Conservation (phyloP, 108 stramenopile genomes). For the Stephanodiscus triporus region DNA sequence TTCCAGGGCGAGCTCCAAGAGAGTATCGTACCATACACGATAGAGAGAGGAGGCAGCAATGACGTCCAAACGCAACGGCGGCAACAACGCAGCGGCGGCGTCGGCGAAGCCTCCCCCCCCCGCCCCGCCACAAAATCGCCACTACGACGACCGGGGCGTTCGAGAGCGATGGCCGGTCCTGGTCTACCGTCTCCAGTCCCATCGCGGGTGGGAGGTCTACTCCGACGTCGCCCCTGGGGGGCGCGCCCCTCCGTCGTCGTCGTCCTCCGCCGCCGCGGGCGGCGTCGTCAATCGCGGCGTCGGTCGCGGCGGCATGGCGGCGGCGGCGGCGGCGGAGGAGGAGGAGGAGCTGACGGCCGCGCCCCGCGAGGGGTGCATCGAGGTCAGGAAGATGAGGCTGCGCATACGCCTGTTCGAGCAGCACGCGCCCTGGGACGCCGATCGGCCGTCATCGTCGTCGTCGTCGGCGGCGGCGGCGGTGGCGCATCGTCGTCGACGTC, state of each 20-base stretch:
- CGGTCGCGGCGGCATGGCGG: background rate
- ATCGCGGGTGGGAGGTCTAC: slow-evolving; percentile 44
- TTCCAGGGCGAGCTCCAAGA: no score
- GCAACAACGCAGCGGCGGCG: background rate
- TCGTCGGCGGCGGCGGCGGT: background rate
- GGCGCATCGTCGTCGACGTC: no score
- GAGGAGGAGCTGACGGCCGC: slow-evolving; percentile 40
- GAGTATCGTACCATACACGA: no score
- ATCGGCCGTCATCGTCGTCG: background rate
- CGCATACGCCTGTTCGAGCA: slow-evolving; percentile 43
- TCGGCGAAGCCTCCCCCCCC: no score
- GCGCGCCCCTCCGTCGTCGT: slow-evolving; percentile 5
- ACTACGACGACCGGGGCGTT: slow-evolving; percentile 20
- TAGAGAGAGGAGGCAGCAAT: background rate
- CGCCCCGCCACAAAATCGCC: background rate
- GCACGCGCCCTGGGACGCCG: slow-evolving; percentile 21
- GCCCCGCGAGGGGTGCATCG: slow-evolving; percentile 45
- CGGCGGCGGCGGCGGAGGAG: background rate
- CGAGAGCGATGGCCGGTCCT: slow-evolving; percentile 44
- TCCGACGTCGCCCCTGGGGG: slow-evolving; percentile 16
- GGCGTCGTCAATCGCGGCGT: background rate
- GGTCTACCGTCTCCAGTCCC: slow-evolving; percentile 41
- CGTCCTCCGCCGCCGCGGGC: background rate
- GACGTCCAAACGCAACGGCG: background rate
- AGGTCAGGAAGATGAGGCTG: slow-evolving; percentile 44